Conservation (phyloP, 169 alveolate species). For the Plasmodium vivax region DNA sequence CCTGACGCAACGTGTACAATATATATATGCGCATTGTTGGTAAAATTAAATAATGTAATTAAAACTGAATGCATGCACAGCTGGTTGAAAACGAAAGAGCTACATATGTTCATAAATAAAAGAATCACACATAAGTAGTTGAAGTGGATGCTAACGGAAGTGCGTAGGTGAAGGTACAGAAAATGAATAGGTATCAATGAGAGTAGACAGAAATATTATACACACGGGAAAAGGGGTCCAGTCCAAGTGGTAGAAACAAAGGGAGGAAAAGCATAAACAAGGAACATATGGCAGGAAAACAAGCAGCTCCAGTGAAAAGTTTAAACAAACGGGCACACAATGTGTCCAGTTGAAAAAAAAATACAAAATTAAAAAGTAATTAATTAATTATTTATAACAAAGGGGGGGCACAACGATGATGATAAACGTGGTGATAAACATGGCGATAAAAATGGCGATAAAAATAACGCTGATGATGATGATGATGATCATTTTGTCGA, state of each 20-base stretch:
- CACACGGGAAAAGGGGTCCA: not conserved
- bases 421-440: not conserved
- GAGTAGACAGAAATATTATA: not conserved
- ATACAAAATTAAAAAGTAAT: not conserved
- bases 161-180: not conserved
- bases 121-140: not conserved
- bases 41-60: not conserved
- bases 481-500: not conserved
- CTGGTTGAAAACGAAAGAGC: not conserved
- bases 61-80: not conserved
- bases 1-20: not conserved
- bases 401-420: not conserved
- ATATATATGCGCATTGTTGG: not conserved
- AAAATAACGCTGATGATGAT: not conserved
- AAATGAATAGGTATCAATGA: not conserved
- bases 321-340: constrained; percentile 12
- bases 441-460: not conserved
- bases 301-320: not conserved
- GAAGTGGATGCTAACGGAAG: not conserved
- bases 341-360: constrained; percentile 6
- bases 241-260: not conserved
- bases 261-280: not conserved
- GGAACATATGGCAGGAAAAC: not conserved
- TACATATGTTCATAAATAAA: not conserved
- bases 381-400: constrained; percentile 28